Evolutionary conservation across 139 green algal genomes (phyloP), one percentile per base, ranked within the genome.

Genomic region (Zygnema cylindricum): DNA sequence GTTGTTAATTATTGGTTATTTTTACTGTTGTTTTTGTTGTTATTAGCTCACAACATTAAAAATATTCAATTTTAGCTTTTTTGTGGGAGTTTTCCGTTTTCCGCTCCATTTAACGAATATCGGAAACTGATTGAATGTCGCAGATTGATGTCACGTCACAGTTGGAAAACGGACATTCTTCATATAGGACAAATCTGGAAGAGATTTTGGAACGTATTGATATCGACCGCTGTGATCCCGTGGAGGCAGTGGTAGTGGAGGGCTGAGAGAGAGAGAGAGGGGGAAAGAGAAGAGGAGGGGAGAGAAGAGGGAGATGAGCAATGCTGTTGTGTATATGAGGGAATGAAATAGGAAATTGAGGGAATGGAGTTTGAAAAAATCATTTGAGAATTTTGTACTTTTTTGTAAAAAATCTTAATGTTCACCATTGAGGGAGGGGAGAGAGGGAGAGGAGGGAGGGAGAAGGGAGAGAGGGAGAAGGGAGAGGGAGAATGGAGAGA

Each of bases 101-200:
- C n/a, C n/a, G n/a, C n/a, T n/a, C n/a, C n/a, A n/a, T n/a, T n/a
- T n/a, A n/a, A n/a, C n/a, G n/a, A n/a, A n/a, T n/a, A n/a, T n/a
- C n/a, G n/a, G n/a, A n/a, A n/a, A n/a, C n/a, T n/a, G n/a, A n/a
- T n/a, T n/a, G n/a, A n/a, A n/a, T n/a, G n/a, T 63, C 21, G 71
- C 71, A 79, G 71, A 79, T 79, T 16, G 71, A 79, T 16, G 7
- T 79, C 11, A 79, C 71, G 7, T 11, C 71, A 3, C 36, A 40
- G 7, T 11, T 79, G 71, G 21, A 79, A 16, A 63, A 16, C 11
- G 71, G 71, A 7, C 71, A 79, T 16, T 54, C 36, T 16, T 41
- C 71, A 11, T 79, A 79, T 16, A 41, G 7, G 3, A 11, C 71
- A 3, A 79, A 16, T 16, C 38, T 79, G 3, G 71, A 79, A 16